These are phyloP conservation scores for Calonectria ilicicola DNA, from an alignment of 2,329 filamentous ascomycete genomes.

Conservation along the genomic window DNA sequence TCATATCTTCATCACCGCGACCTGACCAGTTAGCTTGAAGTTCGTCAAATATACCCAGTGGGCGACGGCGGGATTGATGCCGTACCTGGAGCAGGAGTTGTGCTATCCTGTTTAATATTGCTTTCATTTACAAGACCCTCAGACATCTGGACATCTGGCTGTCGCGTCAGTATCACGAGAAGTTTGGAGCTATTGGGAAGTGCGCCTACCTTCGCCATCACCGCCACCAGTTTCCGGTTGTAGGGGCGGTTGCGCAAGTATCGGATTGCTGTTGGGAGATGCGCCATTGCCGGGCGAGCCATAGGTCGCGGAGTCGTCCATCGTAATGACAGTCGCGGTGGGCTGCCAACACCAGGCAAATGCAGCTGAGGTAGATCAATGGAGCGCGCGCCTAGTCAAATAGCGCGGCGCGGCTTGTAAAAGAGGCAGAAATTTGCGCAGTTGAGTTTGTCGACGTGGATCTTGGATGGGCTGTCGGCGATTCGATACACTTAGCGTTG, in stretches of 20 bases:
- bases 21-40: conserved; percentile 67
- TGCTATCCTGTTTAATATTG: conserved; percentile 71
- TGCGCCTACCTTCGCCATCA: conserved; percentile 60
- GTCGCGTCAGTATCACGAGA: conserved; percentile 31
- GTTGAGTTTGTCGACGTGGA: conserved; percentile 15
- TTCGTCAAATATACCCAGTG: conserved; percentile 74
- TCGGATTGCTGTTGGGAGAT: conserved; percentile 68
- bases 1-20: conserved; percentile 85
- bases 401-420: conserved; percentile 25
- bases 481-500: conserved; percentile 37
- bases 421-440: conserved; percentile 11
- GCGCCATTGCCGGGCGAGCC: conserved; percentile 68
- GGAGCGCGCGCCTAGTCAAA: conserved; percentile 15
- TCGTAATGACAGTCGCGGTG: conserved; percentile 48
- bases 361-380: conserved; percentile 30
- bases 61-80: conserved; percentile 74
- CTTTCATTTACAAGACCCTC: conserved; percentile 61
- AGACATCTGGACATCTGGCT: conserved; percentile 74
- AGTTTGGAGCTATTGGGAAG: background rate
- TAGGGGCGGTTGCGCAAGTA: conserved; percentile 66
- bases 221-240: conserved; percentile 56
- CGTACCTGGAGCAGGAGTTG: conserved; percentile 67
- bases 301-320: conserved; percentile 71
- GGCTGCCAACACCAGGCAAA: conserved; percentile 22
- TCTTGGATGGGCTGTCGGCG: conserved; percentile 23